Conservation (phyloP, 176 grass and related monocot genomes). For the Dendrocalamus sinicus region DNA sequence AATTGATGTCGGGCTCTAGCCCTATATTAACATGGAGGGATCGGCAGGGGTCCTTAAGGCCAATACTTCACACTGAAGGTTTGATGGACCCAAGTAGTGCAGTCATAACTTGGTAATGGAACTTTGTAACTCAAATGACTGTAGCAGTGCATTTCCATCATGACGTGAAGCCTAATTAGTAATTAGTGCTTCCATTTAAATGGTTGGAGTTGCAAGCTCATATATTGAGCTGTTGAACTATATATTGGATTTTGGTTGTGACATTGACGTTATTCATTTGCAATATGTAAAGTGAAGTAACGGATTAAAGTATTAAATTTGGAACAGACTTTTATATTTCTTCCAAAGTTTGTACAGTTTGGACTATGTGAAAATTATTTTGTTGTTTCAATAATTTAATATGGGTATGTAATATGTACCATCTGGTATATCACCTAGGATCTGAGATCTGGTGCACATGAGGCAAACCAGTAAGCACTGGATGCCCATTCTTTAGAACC, state of each 20-base stretch:
- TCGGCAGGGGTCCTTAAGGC: too few relatives aligned
- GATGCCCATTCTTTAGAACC: not conserved
- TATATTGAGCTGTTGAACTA: not conserved
- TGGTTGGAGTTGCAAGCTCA: not conserved
- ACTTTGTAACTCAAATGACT: not conserved
- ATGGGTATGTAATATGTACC: slow-evolving; percentile 11
- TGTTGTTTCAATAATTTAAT: not conserved
- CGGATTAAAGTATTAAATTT: slow-evolving; percentile 9
- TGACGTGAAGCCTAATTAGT: slow-evolving; percentile 9
- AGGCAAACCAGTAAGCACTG: not conserved
- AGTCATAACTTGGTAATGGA: not conserved
- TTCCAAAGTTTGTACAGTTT: not conserved
- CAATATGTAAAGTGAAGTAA: slow-evolving; percentile 5
- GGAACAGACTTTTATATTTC: not conserved
- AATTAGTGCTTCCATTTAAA: not conserved
- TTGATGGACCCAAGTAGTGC: not conserved
- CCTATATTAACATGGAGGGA: too few relatives aligned
- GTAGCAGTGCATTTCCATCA: not conserved
- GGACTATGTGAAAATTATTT: slow-evolving; percentile 1
- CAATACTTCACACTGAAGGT: too few relatives aligned
- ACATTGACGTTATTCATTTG: not conserved
- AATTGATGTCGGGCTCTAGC: too few relatives aligned
- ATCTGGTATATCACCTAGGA: not conserved
- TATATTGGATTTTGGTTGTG: not conserved
- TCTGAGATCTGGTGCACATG: slow-evolving; percentile 5